Evolutionary conservation across 176 grass and related monocot species (phyloP).

Genomic region (Pharus latifolius): DNA sequence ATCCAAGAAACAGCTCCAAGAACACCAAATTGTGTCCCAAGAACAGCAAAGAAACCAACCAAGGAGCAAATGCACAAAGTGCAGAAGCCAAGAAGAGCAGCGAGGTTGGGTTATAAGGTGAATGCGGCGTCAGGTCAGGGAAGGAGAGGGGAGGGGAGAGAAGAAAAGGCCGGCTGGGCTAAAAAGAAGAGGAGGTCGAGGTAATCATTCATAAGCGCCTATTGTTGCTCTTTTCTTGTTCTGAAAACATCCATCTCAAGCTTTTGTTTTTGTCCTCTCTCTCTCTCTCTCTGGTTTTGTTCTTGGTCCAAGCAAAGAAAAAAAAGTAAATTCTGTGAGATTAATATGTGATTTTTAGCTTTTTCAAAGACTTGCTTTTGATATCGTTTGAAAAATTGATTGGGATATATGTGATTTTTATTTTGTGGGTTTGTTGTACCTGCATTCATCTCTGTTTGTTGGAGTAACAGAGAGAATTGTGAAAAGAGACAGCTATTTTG

Average conservation of each 20-base stretch:
- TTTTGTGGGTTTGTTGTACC: no score
- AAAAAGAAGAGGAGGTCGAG: slow-evolving; percentile 10
- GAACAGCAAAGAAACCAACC: no score
- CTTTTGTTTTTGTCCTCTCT: background rate
- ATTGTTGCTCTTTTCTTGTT: background rate
- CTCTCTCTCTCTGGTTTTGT: background rate
- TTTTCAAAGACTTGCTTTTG: no score
- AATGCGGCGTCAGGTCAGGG: no score
- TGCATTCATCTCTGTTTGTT: no score
- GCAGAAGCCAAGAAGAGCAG: background rate
- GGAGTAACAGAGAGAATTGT: no score
- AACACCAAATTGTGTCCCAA: no score
- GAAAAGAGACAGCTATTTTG: no score
- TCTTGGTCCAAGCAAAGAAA: background rate
- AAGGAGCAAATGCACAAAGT: background rate
- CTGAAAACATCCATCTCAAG: background rate
- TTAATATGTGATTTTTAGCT: no score
- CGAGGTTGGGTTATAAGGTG: background rate
- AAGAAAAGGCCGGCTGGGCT: slow-evolving; percentile 21
- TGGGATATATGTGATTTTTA: no score
- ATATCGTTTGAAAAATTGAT: no score
- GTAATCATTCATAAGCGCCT: slow-evolving; percentile 12
- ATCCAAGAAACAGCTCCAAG: background rate
- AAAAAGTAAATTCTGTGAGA: no score
- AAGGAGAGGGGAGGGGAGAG: background rate